Percentiles rank a stretch among this genome's conserved stretches.
Conservation (phyloP, 805 yeast genomes). For the Cyberlindnera xishuangbannaensis region DNA sequence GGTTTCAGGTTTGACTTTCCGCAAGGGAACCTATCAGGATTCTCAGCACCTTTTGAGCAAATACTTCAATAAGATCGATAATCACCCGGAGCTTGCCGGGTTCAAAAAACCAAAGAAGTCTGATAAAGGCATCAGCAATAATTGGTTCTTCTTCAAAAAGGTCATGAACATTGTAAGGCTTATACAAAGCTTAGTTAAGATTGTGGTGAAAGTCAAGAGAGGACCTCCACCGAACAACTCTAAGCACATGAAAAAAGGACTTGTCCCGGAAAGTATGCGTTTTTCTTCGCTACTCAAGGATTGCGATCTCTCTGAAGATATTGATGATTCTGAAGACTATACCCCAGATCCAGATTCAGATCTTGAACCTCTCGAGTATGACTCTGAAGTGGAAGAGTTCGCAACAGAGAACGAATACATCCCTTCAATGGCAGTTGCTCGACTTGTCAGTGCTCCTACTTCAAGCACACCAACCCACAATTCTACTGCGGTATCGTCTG, state of each 20-base stretch:
- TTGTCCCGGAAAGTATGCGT: neutral
- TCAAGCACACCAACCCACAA: neutral
- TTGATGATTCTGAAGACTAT: constrained; percentile 27
- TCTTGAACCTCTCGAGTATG: neutral
- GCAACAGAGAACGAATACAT: constrained; percentile 27
- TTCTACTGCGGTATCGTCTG: neutral
- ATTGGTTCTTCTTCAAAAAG: constrained; percentile 13
- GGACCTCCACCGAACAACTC: neutral
- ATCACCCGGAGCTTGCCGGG: constrained; percentile 17
- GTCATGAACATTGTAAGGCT: constrained; percentile 4
- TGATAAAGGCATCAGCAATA: constrained; percentile 1
- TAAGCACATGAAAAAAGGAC: neutral
- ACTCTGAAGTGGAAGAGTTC: neutral
- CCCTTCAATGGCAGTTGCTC: constrained; percentile 12
- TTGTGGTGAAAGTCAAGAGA: neutral
- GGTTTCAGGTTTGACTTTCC: constrained; percentile 40
- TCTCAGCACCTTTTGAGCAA: constrained; percentile 17
- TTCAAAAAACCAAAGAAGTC: neutral
- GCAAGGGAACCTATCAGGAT: constrained; percentile 54
- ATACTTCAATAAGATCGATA: constrained; percentile 22
- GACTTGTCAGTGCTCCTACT: constrained; percentile 4
- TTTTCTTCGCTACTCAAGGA: neutral
- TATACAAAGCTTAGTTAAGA: neutral
- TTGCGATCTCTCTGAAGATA: constrained; percentile 1
- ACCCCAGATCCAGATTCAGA: neutral